These are phyloP conservation scores for Fusarium scirpi DNA, from an alignment of 2,329 filamentous ascomycete genomes.

Conservation along the genomic window DNA sequence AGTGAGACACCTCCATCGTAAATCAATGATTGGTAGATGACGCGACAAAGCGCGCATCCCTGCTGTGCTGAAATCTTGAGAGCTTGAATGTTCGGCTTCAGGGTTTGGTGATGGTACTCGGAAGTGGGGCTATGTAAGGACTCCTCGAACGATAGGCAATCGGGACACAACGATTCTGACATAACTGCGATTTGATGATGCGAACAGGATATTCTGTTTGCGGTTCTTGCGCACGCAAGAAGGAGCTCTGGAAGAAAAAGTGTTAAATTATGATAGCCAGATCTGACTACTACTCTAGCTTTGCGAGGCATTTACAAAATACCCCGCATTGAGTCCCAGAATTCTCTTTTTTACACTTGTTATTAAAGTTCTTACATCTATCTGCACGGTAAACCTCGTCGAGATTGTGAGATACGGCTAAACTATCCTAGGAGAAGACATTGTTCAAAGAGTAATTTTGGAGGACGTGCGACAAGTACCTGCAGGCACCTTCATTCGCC, in stretches of 20 bases:
- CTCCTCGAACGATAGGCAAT: background rate
- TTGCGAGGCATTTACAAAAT: background rate
- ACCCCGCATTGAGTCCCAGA: background rate
- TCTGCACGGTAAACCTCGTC: fast-evolving
- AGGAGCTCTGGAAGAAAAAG: too few species aligned
- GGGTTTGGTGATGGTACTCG: fast-evolving
- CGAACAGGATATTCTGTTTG: too few species aligned
- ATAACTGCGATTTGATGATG: too few species aligned
- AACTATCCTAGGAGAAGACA: background rate
- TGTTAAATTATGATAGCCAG: background rate
- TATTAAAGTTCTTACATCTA: background rate
- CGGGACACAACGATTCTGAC: background rate
- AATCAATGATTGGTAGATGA: background rate
- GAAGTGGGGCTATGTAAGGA: background rate
- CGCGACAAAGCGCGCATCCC: background rate
- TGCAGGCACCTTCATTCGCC: fast-evolving
- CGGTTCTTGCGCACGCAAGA: too few species aligned
- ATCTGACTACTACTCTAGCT: background rate
- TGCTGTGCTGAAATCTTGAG: background rate
- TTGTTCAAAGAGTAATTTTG: fast-evolving
- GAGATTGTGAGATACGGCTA: fast-evolving
- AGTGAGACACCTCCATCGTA: background rate
- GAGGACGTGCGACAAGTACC: fast-evolving
- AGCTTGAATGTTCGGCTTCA: background rate
- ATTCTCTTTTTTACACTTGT: background rate